phyloP scores from a whole-genome alignment of 2,329 filamentous ascomycete species.

The Aspergillus cejpii region DNA sequence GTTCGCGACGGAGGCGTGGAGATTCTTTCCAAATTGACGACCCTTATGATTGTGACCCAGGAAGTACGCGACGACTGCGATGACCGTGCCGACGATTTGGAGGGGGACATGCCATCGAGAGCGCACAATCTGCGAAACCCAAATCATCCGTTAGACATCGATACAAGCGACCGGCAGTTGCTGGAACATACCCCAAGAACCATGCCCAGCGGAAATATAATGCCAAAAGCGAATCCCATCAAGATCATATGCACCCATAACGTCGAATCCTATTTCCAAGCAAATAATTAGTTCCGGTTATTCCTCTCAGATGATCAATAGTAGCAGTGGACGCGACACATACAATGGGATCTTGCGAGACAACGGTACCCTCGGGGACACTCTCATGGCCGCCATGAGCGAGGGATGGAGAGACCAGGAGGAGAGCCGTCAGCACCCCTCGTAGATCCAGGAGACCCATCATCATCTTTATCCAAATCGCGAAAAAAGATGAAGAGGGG shows the following conservation, averaged over 20 bases:
- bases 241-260: slow-evolving; percentile 92
- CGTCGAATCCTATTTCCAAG: slow-evolving; percentile 57
- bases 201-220: slow-evolving; percentile 93
- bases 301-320: neutral
- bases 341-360: slow-evolving; percentile 69
- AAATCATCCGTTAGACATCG: neutral
- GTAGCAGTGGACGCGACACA: slow-evolving; percentile 28
- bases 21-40: slow-evolving; percentile 73
- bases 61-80: slow-evolving; percentile 80
- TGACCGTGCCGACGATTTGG: slow-evolving; percentile 65
- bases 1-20: slow-evolving; percentile 74
- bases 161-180: slow-evolving; percentile 3
- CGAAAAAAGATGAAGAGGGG: slow-evolving; percentile 3
- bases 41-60: slow-evolving; percentile 87
- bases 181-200: slow-evolving; percentile 67
- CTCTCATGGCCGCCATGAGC: slow-evolving; percentile 51
- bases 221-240: slow-evolving; percentile 78
- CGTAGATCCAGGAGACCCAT: slow-evolving; percentile 10
- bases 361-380: slow-evolving; percentile 61
- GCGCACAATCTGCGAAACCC: slow-evolving; percentile 62
- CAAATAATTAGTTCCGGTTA: slow-evolving; percentile 4
- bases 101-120: slow-evolving; percentile 91
- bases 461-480: neutral
- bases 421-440: slow-evolving; percentile 22
- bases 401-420: slow-evolving; percentile 24